A percentile compares a stretch with the other conserved stretches of the same genome.
Conservation (phyloP, 2,329 filamentous ascomycete species). For the Colletotrichum liaoningense region DNA sequence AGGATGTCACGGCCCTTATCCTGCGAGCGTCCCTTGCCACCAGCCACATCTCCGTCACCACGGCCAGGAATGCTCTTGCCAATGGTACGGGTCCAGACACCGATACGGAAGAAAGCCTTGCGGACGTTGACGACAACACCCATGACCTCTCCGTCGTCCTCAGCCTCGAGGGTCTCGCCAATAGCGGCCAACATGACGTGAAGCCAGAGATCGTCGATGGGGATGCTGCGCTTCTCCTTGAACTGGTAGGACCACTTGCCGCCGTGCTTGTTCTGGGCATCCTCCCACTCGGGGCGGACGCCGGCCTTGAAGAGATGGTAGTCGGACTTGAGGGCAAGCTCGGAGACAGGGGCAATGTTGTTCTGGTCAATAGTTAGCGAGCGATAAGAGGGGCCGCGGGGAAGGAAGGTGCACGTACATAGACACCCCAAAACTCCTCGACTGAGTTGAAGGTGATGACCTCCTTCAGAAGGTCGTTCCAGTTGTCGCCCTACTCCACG, state of each 20-base stretch:
- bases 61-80: conserved; percentile 85
- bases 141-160: conserved; percentile 97
- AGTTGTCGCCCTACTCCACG: conserved; percentile 87
- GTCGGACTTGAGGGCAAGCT: conserved; percentile 96
- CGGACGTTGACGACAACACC: conserved; percentile 99
- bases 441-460: conserved; percentile 99
- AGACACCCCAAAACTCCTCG: conserved; percentile 99
- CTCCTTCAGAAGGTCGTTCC: conserved; percentile 97
- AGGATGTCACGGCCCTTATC: conserved; percentile 91
- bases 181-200: conserved; percentile 97
- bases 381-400: conserved; percentile 24
- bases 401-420: conserved; percentile 71
- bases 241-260: conserved; percentile 99
- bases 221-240: conserved; percentile 92
- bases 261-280: conserved; percentile 97
- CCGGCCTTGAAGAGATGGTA: conserved; percentile 99
- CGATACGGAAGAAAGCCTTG: conserved; percentile 97
- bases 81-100: conserved; percentile 95
- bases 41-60: conserved; percentile 77
- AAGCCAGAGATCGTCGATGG: conserved; percentile 96
- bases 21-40: conserved; percentile 79
- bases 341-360: conserved; percentile 96
- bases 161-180: conserved; percentile 95
- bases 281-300: conserved; percentile 98
- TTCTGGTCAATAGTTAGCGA: conserved; percentile 71